Base-by-base conservation (phyloP, 2,329 filamentous ascomycete species). In the Colletotrichum tabaci region DNA sequence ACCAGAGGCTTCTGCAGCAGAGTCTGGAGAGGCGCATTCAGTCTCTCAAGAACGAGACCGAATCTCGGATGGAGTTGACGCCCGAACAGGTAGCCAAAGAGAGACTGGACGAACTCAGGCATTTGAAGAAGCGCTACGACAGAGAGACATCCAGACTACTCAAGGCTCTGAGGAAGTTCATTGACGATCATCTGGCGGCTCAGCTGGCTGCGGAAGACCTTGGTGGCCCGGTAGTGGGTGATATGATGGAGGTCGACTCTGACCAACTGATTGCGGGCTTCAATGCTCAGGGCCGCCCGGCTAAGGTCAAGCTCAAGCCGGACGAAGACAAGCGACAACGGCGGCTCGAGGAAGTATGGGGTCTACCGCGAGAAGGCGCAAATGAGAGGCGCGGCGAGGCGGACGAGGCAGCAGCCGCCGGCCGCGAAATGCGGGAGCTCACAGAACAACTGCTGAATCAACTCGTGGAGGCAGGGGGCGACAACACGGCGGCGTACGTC, bases 181-280 rank as follows among this genome's bases (percentile, higher is more conserved):
- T 96, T 68, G 89, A 93, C 73, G 84, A 89, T 53, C 87, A 90
- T 50, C 86, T 97, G 1, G 92, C 93, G 1, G 82, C 88, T 3
- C 93, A 96, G 90, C 85, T 97, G 53, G 94, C 94, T 8, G 93
- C 93, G 0, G 94, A 97, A 82, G 93, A 95, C 77, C 86, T 95
- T 1, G 94, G 94, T 9, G 94, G 94, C 0, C 94, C 94, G 0
- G 92, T 95, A 13, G 93, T 95, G 0, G 93, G 94, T 4, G 92
- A 94, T 74, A 85, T 92, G 75, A 86, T 92, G 77, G 90, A 93
- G 79, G 77, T 93, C 26, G 82, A 91, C 84, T 76, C 87, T 10
- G 87, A 92, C 55, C 88, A 88, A 74, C 81, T 92, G 7, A 87
- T 85, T 6, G 87, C 86, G 10, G 90, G 89, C 1, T 92, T 92